A percentile compares a stretch with the other conserved stretches of the same genome.
Conservation (phyloP, 2,329 filamentous ascomycete species). For the Sporothrix sp. region DNA sequence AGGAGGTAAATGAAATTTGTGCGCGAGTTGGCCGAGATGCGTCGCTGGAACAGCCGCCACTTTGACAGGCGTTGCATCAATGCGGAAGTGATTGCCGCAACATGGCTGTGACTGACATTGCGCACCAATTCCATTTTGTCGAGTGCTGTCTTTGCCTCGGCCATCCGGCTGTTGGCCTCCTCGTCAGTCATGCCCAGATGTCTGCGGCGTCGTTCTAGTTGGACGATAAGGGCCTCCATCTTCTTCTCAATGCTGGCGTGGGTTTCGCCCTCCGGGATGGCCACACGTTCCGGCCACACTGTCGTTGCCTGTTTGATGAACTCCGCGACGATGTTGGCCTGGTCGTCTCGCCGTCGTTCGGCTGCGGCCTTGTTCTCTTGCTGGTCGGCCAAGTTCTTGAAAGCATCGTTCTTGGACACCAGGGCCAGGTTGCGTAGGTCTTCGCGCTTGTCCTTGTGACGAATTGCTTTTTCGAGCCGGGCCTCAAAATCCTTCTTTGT, state of each 20-base stretch:
- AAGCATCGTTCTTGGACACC: constrained; percentile 51
- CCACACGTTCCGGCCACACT: constrained; percentile 46
- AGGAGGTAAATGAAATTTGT: constrained; percentile 83
- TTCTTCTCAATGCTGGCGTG: constrained; percentile 44
- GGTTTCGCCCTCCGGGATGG: constrained; percentile 56
- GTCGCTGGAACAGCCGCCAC: constrained; percentile 72
- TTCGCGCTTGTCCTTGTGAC: constrained; percentile 39
- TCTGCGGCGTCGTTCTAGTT: constrained; percentile 47
- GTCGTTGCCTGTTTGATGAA: constrained; percentile 45
- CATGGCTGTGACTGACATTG: constrained; percentile 33
- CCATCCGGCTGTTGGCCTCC: constrained; percentile 47
- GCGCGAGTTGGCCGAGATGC: constrained; percentile 77
- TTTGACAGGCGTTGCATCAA: constrained; percentile 60
- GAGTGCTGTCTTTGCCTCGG: constrained; percentile 29
- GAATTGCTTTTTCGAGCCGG: constrained; percentile 45
- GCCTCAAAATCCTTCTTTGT: constrained; percentile 31
- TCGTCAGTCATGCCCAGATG: constrained; percentile 54
- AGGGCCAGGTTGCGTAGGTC: constrained; percentile 45
- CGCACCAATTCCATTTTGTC: constrained; percentile 35
- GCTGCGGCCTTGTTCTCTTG: constrained; percentile 35
- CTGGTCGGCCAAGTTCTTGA: constrained; percentile 40
- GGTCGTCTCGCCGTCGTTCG: constrained; percentile 38
- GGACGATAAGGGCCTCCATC: constrained; percentile 44
- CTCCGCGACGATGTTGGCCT: constrained; percentile 39
- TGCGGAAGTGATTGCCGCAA: constrained; percentile 42